Percentiles rank a stretch among this genome's conserved stretches.
phyloP scores from a whole-genome alignment of 78 protist species.

The Speleostelium caveatum region DNA sequence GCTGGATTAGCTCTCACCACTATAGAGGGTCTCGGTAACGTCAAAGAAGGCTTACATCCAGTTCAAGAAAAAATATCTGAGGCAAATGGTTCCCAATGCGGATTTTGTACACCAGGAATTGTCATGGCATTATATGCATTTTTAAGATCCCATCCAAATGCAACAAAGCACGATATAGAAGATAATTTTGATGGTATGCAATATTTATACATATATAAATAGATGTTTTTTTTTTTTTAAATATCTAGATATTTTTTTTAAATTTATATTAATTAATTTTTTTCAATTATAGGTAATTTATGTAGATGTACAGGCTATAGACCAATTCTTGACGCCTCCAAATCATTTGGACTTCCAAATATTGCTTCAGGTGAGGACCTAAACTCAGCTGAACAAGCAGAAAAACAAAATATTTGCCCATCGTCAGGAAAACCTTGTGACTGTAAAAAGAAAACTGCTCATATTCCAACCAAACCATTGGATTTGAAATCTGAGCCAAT shows the following conservation, averaged over 20 bases:
- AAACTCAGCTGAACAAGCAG: neutral
- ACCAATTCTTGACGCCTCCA: slow-evolving; percentile 93
- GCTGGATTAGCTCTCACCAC: slow-evolving; percentile 89
- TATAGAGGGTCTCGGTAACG: slow-evolving; percentile 92
- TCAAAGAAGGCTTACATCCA: slow-evolving; percentile 50
- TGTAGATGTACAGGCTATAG: slow-evolving; percentile 99
- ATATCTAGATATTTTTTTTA: no score
- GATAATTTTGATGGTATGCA: slow-evolving; percentile 91
- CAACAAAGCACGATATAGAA: slow-evolving; percentile 81
- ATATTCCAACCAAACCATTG: slow-evolving; percentile 65
- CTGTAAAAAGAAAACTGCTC: slow-evolving; percentile 55
- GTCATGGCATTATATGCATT: slow-evolving; percentile 84
- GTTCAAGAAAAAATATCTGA: slow-evolving; percentile 80
- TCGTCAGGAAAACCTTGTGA: slow-evolving; percentile 74
- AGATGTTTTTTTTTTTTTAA: no score
- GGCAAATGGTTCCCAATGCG: slow-evolving; percentile 94
- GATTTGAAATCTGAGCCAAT: slow-evolving; percentile 78
- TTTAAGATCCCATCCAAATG: slow-evolving; percentile 33
- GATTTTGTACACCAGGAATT: slow-evolving; percentile 96
- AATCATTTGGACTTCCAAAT: slow-evolving; percentile 42
- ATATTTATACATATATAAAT: no score
- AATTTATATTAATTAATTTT: no score
- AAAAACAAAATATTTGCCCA: slow-evolving; percentile 41
- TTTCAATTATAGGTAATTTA: no score
- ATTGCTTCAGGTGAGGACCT: slow-evolving; percentile 42